A percentile compares a stretch with the other conserved stretches of the same genome.
Evolutionary conservation across 1,284 basidiomycete genomes (phyloP).

Genomic region (Pseudozyma tsukubaensis): DNA sequence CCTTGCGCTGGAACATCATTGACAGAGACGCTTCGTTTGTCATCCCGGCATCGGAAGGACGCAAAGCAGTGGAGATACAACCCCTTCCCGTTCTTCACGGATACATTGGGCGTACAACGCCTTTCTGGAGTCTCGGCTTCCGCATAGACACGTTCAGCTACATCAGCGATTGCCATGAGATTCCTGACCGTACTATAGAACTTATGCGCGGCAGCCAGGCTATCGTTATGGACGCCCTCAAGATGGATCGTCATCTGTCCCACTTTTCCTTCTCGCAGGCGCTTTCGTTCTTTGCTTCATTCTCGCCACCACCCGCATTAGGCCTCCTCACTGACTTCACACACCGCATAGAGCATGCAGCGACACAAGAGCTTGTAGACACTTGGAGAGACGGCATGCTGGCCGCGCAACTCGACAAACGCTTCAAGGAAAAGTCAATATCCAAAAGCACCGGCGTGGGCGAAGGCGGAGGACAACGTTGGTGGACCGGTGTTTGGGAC

Average conservation of each 20-base stretch:
- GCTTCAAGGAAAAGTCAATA: not conserved
- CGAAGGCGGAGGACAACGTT: conserved; percentile 42
- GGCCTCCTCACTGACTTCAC: conserved; percentile 63
- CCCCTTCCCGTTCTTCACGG: conserved; percentile 63
- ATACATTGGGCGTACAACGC: conserved; percentile 32
- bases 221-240: conserved; percentile 62
- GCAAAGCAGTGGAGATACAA: conserved; percentile 29
- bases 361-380: conserved; percentile 44
- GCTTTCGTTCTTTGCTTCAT: conserved; percentile 36
- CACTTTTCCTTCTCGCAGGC: conserved; percentile 65
- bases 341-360: conserved; percentile 58
- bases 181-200: conserved; percentile 44
- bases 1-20: conserved; percentile 64
- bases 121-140: conserved; percentile 63
- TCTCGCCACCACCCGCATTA: conserved; percentile 38
- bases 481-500: conserved; percentile 61
- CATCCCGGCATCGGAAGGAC: conserved; percentile 22
- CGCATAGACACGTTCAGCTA: conserved; percentile 64
- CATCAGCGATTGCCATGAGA: conserved; percentile 62
- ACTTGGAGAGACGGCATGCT: conserved; percentile 39
- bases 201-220: conserved; percentile 51
- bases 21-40: conserved; percentile 41
- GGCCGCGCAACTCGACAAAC: conserved; percentile 19
- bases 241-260: conserved; percentile 57
- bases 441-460: conserved; percentile 7